Percentiles rank a stretch among this genome's conserved stretches.
phyloP scores from a whole-genome alignment of 2,329 filamentous ascomycete species.

The Penicillium sp. region DNA sequence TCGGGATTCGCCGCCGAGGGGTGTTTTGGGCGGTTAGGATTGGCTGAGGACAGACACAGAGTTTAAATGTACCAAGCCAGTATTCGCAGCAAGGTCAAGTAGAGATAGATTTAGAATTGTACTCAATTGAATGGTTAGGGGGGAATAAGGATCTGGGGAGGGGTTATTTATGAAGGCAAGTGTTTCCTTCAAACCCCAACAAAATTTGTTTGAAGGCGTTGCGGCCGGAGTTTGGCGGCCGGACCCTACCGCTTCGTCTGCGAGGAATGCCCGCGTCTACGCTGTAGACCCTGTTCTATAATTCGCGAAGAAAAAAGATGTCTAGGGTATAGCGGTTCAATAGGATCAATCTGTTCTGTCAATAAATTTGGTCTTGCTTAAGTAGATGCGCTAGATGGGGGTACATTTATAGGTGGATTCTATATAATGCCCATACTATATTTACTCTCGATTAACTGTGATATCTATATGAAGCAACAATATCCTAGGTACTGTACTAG shows the following conservation, averaged over 20 bases:
- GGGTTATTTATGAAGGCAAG: constrained; percentile 7
- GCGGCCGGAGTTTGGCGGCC: constrained; percentile 12
- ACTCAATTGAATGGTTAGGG: neutral
- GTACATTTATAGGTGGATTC: too few relatives aligned
- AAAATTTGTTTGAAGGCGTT: constrained; percentile 1
- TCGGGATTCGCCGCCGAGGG: constrained; percentile 29
- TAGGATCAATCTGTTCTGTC: too few relatives aligned
- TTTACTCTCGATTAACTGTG: too few relatives aligned
- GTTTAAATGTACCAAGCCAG: neutral
- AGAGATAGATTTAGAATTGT: neutral
- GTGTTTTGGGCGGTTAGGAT: constrained; percentile 4
- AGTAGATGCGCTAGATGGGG: too few relatives aligned
- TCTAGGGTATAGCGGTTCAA: neutral
- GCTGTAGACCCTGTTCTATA: constrained; percentile 14
- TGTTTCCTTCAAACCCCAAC: neutral
- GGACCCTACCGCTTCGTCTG: constrained; percentile 14
- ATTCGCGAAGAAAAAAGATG: neutral
- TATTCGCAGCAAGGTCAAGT: too few relatives aligned
- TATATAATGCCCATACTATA: too few relatives aligned
- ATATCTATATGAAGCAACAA: too few relatives aligned
- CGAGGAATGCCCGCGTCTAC: constrained; percentile 1
- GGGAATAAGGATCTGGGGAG: neutral
- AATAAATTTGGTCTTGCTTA: too few relatives aligned
- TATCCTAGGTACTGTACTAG: too few relatives aligned
- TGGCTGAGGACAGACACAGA: constrained; percentile 7